Base-by-base conservation (phyloP, 192 early-diverging fungal species). In the Backusella psychrophila region DNA sequence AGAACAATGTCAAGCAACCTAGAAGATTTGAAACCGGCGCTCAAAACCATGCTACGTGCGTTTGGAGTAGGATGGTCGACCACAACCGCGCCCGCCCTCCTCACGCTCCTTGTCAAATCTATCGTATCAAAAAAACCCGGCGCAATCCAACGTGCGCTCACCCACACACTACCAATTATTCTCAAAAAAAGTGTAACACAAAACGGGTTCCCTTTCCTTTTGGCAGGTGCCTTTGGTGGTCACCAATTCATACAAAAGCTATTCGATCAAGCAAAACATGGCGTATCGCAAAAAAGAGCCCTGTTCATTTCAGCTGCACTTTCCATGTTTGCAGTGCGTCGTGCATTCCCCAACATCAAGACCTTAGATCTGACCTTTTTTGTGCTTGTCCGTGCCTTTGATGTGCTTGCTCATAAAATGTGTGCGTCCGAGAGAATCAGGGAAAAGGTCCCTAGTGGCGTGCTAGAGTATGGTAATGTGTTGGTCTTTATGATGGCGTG, bases 281-380 rank as follows among this genome's bases (percentile, higher is more conserved):
- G 33, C 31, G 2, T 34, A 66, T n/a, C 9, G 26, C 39, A 42
- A 66, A 23, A 17, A 49, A 6, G 15, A 2, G 31, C 73, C 3
- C 19, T 83, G 1, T 84, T 87, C 53, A 36, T 84, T 21, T 78
- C 87, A 4, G 77, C 84, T 8, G 81, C 76, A 2, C 73, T 78
- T 4, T 77, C 85, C 3, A 77, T 86, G 17, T 73, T 78, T 9
- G 75, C 82, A 38, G 83, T 86, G 39, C 85, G 85, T 42, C 77
- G 80, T 11, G 63, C 78, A 6, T 82, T 86, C 6, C 78, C 82
- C 1, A 66, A 72, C 1, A 80, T 81, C 3, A 78, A 82, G 6
- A 88, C 87, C 0, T 75, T 86, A 17, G 89, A 90, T 53, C 82
- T 89, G 41, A 88, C 90, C 12, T 71, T 91, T 3, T 89, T 91